Evolutionary conservation across 208 protist genomes (phyloP).

Genomic region (Leishmania braziliensis): DNA sequence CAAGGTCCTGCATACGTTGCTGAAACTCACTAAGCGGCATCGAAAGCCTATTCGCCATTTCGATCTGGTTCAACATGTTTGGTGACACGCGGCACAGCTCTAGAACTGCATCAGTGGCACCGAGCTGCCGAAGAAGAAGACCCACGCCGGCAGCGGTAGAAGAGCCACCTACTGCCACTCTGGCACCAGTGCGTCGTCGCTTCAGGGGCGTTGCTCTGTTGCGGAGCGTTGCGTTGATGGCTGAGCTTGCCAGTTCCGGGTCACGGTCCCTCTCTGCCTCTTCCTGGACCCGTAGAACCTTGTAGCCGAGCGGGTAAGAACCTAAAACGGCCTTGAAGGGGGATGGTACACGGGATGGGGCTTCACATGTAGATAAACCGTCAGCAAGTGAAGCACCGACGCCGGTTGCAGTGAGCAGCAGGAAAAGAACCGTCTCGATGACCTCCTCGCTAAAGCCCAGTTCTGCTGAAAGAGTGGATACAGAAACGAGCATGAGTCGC

Average conservation of each 20-base stretch:
- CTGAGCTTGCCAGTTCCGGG: neutral
- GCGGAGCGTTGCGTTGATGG: neutral
- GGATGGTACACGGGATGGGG: neutral
- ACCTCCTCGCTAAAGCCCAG: conserved; percentile 69
- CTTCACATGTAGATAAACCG: no score
- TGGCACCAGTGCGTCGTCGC: conserved; percentile 14
- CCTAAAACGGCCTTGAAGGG: conserved; percentile 52
- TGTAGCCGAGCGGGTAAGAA: conserved; percentile 51
- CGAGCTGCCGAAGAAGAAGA: conserved; percentile 61
- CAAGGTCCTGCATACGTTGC: conserved; percentile 66
- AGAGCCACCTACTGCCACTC: neutral
- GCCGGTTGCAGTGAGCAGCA: conserved; percentile 36
- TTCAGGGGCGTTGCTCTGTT: conserved; percentile 2
- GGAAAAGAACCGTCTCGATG: conserved; percentile 83
- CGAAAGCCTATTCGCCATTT: conserved; percentile 55
- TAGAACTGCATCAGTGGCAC: conserved; percentile 61
- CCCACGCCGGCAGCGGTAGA: conserved; percentile 35
- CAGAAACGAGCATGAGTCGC: conserved; percentile 59
- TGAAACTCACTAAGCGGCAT: conserved; percentile 65
- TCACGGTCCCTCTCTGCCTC: neutral
- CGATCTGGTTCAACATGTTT: conserved; percentile 53
- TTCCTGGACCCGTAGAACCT: conserved; percentile 27
- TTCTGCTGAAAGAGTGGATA: conserved; percentile 54
- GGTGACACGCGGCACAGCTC: conserved; percentile 45
- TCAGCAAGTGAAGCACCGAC: neutral